A percentile compares a stretch with the other conserved stretches of the same genome.
Evolutionary conservation across 805 yeast species (phyloP).

Genomic region (Sugiyamaella boreocaroliniensis): DNA sequence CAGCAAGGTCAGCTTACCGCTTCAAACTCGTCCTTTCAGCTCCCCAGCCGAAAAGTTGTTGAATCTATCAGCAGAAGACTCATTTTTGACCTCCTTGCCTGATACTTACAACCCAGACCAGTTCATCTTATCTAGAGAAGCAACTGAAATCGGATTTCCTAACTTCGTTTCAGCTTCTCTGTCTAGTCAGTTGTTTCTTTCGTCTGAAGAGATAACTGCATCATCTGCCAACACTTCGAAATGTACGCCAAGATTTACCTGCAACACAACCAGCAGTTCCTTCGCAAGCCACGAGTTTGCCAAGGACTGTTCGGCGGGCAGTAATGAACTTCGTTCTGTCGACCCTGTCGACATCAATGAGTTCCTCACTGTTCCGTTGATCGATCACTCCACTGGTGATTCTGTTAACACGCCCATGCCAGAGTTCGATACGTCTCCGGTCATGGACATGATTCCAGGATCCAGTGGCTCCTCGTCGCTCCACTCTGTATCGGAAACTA

Average conservation of each 20-base stretch:
- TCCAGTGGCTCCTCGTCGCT: neutral
- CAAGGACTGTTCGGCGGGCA: neutral
- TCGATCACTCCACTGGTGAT: neutral
- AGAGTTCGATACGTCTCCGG: neutral
- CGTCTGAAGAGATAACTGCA: neutral
- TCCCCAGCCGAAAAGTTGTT: slow-evolving; percentile 6
- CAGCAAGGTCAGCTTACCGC: neutral
- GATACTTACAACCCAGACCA: slow-evolving; percentile 2
- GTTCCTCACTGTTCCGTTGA: neutral
- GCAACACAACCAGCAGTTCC: too few species aligned
- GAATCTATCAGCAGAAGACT: slow-evolving; percentile 6
- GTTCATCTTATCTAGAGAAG: neutral
- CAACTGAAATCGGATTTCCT: neutral
- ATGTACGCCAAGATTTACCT: neutral
- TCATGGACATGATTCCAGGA: neutral
- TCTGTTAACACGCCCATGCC: neutral
- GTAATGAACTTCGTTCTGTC: neutral
- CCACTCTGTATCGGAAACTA: neutral
- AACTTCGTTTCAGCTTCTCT: neutral
- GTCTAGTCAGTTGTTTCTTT: slow-evolving; percentile 2
- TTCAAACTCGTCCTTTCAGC: neutral
- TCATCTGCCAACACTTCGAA: neutral
- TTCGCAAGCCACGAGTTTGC: too few species aligned
- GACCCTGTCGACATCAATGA: neutral
- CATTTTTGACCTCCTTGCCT: slow-evolving; percentile 4